Evolutionary conservation across 2,329 filamentous ascomycete species (phyloP).

Genomic region (Nigrospora sphaerica): DNA sequence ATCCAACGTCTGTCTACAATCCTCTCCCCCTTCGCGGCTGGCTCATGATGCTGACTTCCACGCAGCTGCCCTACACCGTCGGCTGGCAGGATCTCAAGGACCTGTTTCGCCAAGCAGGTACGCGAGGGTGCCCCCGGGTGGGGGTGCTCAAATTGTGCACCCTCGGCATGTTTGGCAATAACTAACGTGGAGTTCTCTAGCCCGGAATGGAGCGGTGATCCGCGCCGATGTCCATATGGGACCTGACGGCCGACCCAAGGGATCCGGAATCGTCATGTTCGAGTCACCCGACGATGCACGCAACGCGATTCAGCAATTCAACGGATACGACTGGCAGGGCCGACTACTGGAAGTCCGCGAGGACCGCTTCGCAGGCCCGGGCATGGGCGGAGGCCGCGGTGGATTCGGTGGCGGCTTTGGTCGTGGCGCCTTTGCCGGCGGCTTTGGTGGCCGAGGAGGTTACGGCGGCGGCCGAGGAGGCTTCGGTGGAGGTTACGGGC

Average conservation of each 20-base stretch:
- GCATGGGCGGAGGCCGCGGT: conserved; percentile 49
- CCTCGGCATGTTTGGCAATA: not conserved
- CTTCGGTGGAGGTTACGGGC: conserved; percentile 31
- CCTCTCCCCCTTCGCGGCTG: conserved; percentile 12
- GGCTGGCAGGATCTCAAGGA: conserved; percentile 99
- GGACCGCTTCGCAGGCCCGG: conserved; percentile 75
- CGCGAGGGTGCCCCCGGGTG: conserved; percentile 28
- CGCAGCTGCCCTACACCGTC: conserved; percentile 88
- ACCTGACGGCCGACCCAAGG: conserved; percentile 88
- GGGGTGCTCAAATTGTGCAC: too few relatives aligned
- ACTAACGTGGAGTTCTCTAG: conserved; percentile 22
- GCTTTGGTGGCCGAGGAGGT: conserved; percentile 34
- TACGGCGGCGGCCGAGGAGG: conserved; percentile 32
- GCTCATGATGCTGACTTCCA: conserved; percentile 19
- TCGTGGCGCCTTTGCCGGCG: conserved; percentile 37
- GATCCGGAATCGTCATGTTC: conserved; percentile 94
- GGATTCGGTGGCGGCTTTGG: conserved; percentile 32
- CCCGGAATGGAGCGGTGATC: conserved; percentile 70
- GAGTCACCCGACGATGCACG: conserved; percentile 91
- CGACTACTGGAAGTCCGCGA: conserved; percentile 89
- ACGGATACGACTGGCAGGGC: conserved; percentile 98
- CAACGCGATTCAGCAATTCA: conserved; percentile 95
- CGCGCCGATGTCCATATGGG: conserved; percentile 93
- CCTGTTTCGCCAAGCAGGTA: conserved; percentile 95
- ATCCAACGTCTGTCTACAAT: conserved; percentile 79